Percentiles rank a stretch among this genome's conserved stretches.
phyloP scores from a whole-genome alignment of 148 eudicot species.

The Chenopodium berlandieri region DNA sequence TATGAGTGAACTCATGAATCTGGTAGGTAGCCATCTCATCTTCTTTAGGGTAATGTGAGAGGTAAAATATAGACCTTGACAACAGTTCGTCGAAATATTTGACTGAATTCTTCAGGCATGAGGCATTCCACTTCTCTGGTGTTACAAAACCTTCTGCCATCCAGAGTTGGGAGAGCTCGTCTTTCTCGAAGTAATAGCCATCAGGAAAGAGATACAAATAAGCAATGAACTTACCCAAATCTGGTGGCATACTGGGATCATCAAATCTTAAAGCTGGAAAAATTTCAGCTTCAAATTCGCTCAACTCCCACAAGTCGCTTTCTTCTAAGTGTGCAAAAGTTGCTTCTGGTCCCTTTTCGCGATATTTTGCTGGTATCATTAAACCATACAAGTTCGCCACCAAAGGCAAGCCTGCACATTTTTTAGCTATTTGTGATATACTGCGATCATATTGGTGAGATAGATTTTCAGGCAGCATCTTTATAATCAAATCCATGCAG shows the following conservation, averaged over 20 bases:
- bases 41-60: neutral
- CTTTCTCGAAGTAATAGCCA: neutral
- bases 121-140: neutral
- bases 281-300: constrained; percentile 6
- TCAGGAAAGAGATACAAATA: constrained; percentile 20
- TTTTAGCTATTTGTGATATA: neutral
- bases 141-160: constrained; percentile 14
- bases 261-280: constrained; percentile 16
- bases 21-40: neutral
- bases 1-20: constrained; percentile 11
- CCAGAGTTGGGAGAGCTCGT: constrained; percentile 12
- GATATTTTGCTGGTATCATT: neutral
- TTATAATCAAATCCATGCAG: neutral
- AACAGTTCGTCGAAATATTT: constrained; percentile 10
- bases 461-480: neutral
- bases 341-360: neutral
- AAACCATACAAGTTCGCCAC: neutral
- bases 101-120: neutral
- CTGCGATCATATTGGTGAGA: neutral
- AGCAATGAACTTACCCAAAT: constrained; percentile 1
- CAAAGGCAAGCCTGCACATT: constrained; percentile 21
- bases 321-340: neutral
- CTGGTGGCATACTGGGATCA: neutral
- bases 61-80: constrained; percentile 11
- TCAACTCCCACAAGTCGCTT: constrained; percentile 12